phyloP scores from a whole-genome alignment of 306 rosid species.

The Pachyrhizus erosus region DNA sequence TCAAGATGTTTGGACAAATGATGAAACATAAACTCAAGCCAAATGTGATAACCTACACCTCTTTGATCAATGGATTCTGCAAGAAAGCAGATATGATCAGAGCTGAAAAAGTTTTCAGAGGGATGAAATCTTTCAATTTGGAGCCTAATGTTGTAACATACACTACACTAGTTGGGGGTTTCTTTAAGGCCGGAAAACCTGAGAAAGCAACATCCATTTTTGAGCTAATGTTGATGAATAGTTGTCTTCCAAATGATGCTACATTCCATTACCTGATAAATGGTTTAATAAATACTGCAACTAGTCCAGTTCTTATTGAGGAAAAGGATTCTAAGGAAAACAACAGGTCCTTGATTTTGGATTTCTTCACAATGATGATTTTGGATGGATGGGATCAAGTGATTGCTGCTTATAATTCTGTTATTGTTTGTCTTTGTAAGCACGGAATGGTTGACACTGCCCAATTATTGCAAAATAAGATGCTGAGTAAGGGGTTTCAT shows the following conservation, averaged over 20 bases:
- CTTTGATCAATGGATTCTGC: constrained; percentile 81
- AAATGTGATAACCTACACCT: constrained; percentile 77
- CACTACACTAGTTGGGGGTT: constrained; percentile 72
- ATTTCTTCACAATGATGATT: constrained; percentile 65
- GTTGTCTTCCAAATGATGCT: constrained; percentile 72
- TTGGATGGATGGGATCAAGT: constrained; percentile 65
- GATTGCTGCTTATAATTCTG: constrained; percentile 72
- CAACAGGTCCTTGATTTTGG: constrained; percentile 55
- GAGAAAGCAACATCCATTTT: constrained; percentile 71
- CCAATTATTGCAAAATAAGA: constrained; percentile 60
- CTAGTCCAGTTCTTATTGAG: constrained; percentile 27
- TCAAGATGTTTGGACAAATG: constrained; percentile 71
- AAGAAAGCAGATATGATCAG: constrained; percentile 53
- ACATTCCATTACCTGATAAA: constrained; percentile 76
- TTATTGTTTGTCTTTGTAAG: constrained; percentile 71
- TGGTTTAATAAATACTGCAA: constrained; percentile 62
- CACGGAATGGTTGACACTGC: constrained; percentile 76
- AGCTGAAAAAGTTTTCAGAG: constrained; percentile 66
- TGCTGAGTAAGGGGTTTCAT: constrained; percentile 56
- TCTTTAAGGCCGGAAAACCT: constrained; percentile 64
- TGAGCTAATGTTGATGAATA: constrained; percentile 74
- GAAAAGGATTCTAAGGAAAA: constrained; percentile 39
- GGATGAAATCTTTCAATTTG: constrained; percentile 67
- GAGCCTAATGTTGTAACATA: constrained; percentile 86
- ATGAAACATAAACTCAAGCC: constrained; percentile 67